Conservation (phyloP, 306 rosid species). For the Argentina anserina region DNA sequence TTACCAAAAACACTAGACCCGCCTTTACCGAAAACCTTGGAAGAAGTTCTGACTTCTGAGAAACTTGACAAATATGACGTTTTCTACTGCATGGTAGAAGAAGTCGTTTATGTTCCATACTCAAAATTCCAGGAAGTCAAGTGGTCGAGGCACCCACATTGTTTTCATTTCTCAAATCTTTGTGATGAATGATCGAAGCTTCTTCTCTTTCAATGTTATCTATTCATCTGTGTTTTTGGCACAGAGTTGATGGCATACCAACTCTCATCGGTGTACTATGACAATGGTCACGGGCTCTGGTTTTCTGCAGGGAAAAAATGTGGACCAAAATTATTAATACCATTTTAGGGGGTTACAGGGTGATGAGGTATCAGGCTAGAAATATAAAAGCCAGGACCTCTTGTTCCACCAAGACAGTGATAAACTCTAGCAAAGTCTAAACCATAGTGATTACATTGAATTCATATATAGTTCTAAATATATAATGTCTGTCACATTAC, state of each 20-base stretch:
- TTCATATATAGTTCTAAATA: not conserved
- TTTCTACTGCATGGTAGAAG: not conserved
- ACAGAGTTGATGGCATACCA: not conserved
- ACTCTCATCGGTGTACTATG: not conserved
- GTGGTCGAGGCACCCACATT: not conserved
- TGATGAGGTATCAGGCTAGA: not conserved
- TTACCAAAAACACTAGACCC: not conserved
- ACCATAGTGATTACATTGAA: not conserved
- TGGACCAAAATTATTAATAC: conserved; percentile 5
- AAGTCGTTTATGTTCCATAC: not conserved
- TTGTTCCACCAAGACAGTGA: not conserved
- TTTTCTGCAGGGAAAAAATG: not conserved
- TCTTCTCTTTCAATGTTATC: not conserved
- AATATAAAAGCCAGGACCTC: not conserved
- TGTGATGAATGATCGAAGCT: conserved; percentile 11
- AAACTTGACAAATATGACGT: not conserved
- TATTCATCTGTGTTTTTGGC: not conserved
- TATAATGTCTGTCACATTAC: not conserved
- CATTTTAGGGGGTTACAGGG: conserved; percentile 1
- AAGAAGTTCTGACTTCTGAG: not conserved
- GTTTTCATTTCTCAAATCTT: not conserved
- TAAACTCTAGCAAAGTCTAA: not conserved
- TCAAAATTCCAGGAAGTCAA: not conserved
- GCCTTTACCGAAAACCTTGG: not conserved
- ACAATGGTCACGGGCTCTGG: conserved; percentile 27